Evolutionary conservation across 2,329 filamentous ascomycete species (phyloP).

Genomic region (Fonsecaea monophora): DNA sequence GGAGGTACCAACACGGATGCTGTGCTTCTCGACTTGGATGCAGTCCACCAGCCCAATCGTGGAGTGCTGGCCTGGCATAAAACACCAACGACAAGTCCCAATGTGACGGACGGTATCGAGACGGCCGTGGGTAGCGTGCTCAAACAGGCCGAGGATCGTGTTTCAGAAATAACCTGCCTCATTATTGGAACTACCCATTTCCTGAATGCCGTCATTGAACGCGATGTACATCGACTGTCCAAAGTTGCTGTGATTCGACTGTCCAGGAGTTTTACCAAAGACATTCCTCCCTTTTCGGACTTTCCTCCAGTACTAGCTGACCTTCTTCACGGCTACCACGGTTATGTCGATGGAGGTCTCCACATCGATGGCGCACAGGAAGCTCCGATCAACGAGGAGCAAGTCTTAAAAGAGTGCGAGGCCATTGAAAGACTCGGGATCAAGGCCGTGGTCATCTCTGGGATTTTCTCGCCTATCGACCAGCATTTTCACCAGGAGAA

Average conservation of each 20-base stretch:
- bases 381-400: conserved; percentile 48
- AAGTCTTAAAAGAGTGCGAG: conserved; percentile 48
- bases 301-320: conserved; percentile 55
- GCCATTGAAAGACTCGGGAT: conserved; percentile 52
- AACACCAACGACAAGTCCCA: conserved; percentile 49
- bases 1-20: conserved; percentile 42
- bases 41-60: conserved; percentile 39
- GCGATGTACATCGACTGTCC: conserved; percentile 57
- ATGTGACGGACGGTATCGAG: conserved; percentile 52
- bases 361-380: conserved; percentile 57
- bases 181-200: conserved; percentile 61
- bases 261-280: conserved; percentile 25
- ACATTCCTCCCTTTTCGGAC: conserved; percentile 56
- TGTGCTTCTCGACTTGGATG: conserved; percentile 29
- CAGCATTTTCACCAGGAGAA: conserved; percentile 52
- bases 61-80: conserved; percentile 44
- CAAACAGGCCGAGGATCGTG: conserved; percentile 44
- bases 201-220: conserved; percentile 58
- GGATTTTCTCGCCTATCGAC: conserved; percentile 57
- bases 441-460: conserved; percentile 51
- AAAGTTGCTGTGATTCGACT: conserved; percentile 61
- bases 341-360: conserved; percentile 58
- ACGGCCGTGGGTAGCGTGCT: conserved; percentile 48
- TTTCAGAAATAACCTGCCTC: conserved; percentile 53
- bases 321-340: conserved; percentile 57